Conservation (phyloP, 257 asterid genomes). For the Handroanthus guayacan region DNA sequence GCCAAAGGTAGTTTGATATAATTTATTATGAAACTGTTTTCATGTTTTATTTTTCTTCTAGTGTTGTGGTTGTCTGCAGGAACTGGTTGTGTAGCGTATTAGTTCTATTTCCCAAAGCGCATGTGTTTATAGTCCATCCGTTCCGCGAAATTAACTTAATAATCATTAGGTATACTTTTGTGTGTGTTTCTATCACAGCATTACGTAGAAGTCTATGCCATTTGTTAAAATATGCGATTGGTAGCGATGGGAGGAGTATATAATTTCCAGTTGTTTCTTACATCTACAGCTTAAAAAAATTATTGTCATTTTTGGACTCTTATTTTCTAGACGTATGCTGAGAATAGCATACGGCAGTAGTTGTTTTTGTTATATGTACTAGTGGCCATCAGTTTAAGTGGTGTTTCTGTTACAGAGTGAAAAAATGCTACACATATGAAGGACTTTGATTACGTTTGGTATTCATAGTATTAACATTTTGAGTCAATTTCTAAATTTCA, state of each 20-base stretch:
- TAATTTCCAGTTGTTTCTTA: background rate
- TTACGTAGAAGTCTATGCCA: background rate
- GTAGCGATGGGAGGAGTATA: background rate
- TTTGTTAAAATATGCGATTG: background rate
- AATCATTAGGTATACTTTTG: background rate
- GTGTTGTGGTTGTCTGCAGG: background rate
- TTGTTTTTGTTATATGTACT: background rate
- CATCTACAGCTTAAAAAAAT: background rate
- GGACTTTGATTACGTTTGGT: background rate
- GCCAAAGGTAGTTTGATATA: slow-evolving; percentile 71
- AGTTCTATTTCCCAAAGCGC: too few relatives aligned
- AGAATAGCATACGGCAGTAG: background rate
- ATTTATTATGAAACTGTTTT: background rate
- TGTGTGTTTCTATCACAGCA: background rate
- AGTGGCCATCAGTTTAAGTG: slow-evolving; percentile 1
- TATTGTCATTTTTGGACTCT: background rate
- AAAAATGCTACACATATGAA: background rate
- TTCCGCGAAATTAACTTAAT: too few relatives aligned
- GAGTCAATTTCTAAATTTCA: background rate
- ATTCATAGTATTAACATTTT: background rate
- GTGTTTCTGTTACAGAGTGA: background rate
- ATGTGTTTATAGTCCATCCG: too few relatives aligned
- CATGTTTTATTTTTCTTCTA: background rate
- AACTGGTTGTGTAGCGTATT: too few relatives aligned
- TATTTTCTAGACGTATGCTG: background rate